Percentiles rank a stretch among this genome's conserved stretches.
Conservation (phyloP, 2,329 filamentous ascomycete species). For the Paramyrothecium roridum region DNA sequence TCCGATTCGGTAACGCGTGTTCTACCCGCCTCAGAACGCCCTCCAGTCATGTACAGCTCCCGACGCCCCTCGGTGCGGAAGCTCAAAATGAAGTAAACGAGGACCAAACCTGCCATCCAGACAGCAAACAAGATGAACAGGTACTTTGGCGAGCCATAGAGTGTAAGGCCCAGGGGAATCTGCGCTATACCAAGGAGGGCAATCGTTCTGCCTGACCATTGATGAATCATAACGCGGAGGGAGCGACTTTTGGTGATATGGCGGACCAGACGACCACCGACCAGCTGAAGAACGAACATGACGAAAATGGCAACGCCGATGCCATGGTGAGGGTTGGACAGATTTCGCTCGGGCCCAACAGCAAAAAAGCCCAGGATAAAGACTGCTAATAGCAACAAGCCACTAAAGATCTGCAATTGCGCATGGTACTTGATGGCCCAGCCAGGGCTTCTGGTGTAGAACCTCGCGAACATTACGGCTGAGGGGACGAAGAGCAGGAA, state of each 20-base stretch:
- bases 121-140: conserved; percentile 85
- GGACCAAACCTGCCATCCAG: conserved; percentile 69
- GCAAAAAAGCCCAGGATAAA: conserved; percentile 77
- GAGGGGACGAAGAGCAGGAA: conserved; percentile 72
- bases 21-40: conserved; percentile 49
- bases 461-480: conserved; percentile 72
- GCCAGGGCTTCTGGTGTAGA: conserved; percentile 61
- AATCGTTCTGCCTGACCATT: conserved; percentile 79
- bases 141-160: conserved; percentile 85
- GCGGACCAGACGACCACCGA: conserved; percentile 64
- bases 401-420: conserved; percentile 68
- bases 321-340: conserved; percentile 81
- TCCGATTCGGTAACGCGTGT: conserved; percentile 37
- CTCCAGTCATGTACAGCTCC: conserved; percentile 52
- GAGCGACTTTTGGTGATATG: conserved; percentile 47
- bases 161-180: conserved; percentile 80
- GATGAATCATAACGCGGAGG: conserved; percentile 66
- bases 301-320: conserved; percentile 79
- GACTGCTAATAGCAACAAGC: conserved; percentile 65
- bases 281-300: conserved; percentile 65
- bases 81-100: conserved; percentile 76
- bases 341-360: conserved; percentile 66
- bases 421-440: conserved; percentile 67
- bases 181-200: conserved; percentile 82
- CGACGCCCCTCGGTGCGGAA: conserved; percentile 60